Conservation (phyloP, 108 stramenopile genomes). For the Cyclotella baltica region DNA sequence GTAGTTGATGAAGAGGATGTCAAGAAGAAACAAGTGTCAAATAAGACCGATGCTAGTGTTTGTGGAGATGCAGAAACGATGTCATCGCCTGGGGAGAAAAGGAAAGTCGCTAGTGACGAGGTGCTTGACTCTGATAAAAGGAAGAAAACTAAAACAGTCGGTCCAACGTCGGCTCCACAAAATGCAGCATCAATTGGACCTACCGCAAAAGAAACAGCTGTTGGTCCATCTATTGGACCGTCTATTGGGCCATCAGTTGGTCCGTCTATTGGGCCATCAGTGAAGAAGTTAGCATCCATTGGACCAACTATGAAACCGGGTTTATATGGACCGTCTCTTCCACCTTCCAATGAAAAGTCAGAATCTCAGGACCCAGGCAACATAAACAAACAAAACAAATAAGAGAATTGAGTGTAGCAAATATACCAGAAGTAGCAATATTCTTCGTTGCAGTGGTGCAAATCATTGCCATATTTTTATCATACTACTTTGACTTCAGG, state of each 20-base stretch:
- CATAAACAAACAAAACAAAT: background rate
- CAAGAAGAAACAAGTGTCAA: background rate
- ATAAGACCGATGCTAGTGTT: background rate
- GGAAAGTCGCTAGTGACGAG: background rate
- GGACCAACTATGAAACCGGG: background rate
- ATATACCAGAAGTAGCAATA: no score
- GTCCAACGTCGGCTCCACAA: constrained; percentile 18
- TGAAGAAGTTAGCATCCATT: background rate
- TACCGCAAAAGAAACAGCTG: background rate
- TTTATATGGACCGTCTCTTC: no score
- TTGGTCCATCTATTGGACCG: background rate
- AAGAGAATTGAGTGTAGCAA: no score
- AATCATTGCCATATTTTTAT: no score
- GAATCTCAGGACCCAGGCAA: background rate
- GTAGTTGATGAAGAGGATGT: constrained; percentile 14
- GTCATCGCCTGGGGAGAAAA: background rate
- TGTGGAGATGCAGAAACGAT: background rate
- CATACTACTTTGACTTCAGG: no score
- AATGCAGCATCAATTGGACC: no score
- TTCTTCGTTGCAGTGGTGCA: no score
- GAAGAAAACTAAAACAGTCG: constrained; percentile 12
- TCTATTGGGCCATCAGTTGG: background rate
- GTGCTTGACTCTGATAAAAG: background rate
- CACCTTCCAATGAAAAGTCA: background rate
- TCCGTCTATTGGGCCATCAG: background rate